Evolutionary conservation across 1,284 basidiomycete genomes (phyloP).

Genomic region (Boletellus deceptivus): DNA sequence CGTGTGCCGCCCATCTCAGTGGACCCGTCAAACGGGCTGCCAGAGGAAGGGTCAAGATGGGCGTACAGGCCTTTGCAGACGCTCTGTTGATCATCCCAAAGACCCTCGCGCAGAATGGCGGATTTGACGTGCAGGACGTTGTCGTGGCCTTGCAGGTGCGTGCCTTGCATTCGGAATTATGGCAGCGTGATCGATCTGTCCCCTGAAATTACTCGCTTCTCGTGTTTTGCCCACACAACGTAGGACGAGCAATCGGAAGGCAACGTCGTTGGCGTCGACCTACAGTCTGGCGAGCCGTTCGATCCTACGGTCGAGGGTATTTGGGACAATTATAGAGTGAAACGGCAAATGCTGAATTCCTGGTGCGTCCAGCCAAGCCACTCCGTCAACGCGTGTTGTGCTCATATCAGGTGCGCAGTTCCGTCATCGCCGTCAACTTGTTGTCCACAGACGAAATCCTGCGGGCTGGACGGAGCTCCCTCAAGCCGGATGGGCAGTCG

Average conservation of each 20-base stretch:
- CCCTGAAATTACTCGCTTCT: constrained; percentile 5
- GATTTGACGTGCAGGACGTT: constrained; percentile 96
- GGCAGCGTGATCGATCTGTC: constrained; percentile 8
- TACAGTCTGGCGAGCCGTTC: constrained; percentile 93
- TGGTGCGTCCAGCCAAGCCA: constrained; percentile 53
- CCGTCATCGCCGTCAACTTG: constrained; percentile 96
- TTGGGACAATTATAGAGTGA: constrained; percentile 99
- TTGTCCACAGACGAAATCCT: constrained; percentile 95
- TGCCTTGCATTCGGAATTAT: constrained; percentile 7
- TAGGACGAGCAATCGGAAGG: constrained; percentile 94
- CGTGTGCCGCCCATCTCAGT: constrained; percentile 83
- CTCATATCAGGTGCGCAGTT: constrained; percentile 49
- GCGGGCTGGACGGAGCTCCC: constrained; percentile 87
- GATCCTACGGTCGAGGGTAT: constrained; percentile 95
- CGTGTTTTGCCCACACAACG: constrained; percentile 1
- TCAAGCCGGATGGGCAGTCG: constrained; percentile 76
- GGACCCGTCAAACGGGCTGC: constrained; percentile 82
- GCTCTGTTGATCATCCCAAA: constrained; percentile 95
- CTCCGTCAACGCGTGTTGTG: constrained; percentile 20
- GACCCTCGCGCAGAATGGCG: constrained; percentile 94
- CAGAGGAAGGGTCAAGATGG: constrained; percentile 97
- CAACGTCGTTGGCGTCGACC: constrained; percentile 86
- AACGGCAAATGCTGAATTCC: constrained; percentile 97
- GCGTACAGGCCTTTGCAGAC: constrained; percentile 96
- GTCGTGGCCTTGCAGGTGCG: constrained; percentile 85